These are phyloP conservation scores for Macrocybe gigantea DNA, from an alignment of 768 basidiomycete species.

Conservation along the genomic window DNA sequence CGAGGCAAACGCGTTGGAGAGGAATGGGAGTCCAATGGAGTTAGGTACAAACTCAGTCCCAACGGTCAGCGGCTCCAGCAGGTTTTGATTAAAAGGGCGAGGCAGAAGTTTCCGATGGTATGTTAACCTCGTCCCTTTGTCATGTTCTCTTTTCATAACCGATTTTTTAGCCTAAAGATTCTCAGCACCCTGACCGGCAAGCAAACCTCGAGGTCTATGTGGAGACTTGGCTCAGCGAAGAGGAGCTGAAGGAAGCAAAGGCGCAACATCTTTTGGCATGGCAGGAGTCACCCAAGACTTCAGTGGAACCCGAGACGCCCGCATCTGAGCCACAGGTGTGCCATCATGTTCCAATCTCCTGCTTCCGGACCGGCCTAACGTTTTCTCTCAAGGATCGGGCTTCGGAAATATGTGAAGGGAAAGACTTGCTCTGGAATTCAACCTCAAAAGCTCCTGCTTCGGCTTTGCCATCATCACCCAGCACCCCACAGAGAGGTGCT, in stretches of 20 bases:
- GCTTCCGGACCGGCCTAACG: too few species aligned
- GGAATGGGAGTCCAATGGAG: slow-evolving; percentile 69
- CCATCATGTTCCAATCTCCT: neutral
- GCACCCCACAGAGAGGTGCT: slow-evolving; percentile 22
- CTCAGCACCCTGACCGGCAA: slow-evolving; percentile 68
- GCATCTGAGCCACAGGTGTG: slow-evolving; percentile 32
- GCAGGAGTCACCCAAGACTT: slow-evolving; percentile 53
- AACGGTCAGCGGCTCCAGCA: slow-evolving; percentile 68
- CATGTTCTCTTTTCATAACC: slow-evolving; percentile 3
- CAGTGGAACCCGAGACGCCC: slow-evolving; percentile 35
- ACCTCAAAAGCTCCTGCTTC: slow-evolving; percentile 31
- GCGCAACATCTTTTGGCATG: slow-evolving; percentile 55
- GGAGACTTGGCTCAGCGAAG: slow-evolving; percentile 77
- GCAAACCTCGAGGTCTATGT: slow-evolving; percentile 67
- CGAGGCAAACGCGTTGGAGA: slow-evolving; percentile 62
- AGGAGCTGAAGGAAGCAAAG: slow-evolving; percentile 63
- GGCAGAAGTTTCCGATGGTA: slow-evolving; percentile 72
- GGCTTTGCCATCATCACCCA: slow-evolving; percentile 18
- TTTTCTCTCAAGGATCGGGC: too few species aligned
- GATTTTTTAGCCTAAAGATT: slow-evolving; percentile 59
- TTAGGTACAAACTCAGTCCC: slow-evolving; percentile 64
- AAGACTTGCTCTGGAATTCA: slow-evolving; percentile 67
- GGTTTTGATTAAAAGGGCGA: slow-evolving; percentile 64
- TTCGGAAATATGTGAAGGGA: slow-evolving; percentile 31
- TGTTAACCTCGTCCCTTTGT: slow-evolving; percentile 14